Evolutionary conservation across 306 rosid species (phyloP), one percentile per base, ranked within the genome.

Genomic region (Delonix regia): DNA sequence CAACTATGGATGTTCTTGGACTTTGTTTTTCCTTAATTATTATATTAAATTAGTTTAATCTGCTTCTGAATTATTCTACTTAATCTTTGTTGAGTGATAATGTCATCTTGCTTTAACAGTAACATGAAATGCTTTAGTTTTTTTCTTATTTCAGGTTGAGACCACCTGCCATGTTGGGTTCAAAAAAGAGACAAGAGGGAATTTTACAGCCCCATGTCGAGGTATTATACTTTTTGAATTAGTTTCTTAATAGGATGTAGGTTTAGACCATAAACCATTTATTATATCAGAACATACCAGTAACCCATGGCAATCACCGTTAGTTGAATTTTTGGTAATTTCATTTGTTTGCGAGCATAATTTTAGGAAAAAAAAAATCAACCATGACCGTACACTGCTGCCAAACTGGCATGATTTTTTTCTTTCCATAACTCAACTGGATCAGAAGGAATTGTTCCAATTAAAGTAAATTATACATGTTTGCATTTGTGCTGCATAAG

Each of bases 161-260:
- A 80, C 85, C 89, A 63, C 78, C 91, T 33, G 68, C 79, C 19
- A 7, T 44, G 1, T 48, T 65, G 53, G 60, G 71, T 82, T 83
- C 81, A 27, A 92, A 84, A 84, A 88, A 66, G 89, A 95, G 72
- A 82, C 89, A 75, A 73, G 97, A 90, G 82, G 93, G 70, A 66
- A 63, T 44, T 83, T 68, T 57, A 24, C 91, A 83, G 33, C 87
- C 62, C n/a, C 79, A 76, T 53, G 47, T 38, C 3, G 94, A 94
- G 97, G 98, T 92, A 84, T 11, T 45, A 15, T 36, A 48, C 36
- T 39, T 77, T 61, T 18, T 70, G 19, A 33, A 39, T 41, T 68
- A 30, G 13, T 82, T 67, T 66, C 61, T 72, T 77, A 39, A 41
- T 65, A 67, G 76, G 24, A 38, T 65, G 39, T 41, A 57, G 71